These are phyloP conservation scores for Morella rubra DNA, from an alignment of 306 rosid genomes.

Conservation along the genomic window DNA sequence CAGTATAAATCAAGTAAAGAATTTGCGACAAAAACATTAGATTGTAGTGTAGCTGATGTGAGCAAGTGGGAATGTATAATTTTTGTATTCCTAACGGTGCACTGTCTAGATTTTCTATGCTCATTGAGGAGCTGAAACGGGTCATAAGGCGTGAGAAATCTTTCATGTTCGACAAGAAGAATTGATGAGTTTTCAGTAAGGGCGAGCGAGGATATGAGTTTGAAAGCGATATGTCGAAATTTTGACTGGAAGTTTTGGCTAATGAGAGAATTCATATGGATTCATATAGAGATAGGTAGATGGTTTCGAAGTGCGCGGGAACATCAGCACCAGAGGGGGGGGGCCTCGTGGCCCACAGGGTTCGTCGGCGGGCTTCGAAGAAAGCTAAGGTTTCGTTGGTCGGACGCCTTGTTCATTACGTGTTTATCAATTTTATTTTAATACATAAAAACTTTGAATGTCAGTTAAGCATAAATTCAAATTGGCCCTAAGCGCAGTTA, in stretches of 20 bases:
- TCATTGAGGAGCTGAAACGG: conserved; percentile 40
- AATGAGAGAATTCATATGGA: conserved; percentile 32
- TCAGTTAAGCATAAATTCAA: no score
- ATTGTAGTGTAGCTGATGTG: conserved; percentile 35
- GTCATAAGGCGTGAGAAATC: conserved; percentile 22
- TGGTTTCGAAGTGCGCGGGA: neutral
- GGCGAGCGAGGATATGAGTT: conserved; percentile 46
- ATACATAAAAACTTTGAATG: no score
- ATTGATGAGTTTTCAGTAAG: conserved; percentile 11
- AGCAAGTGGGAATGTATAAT: conserved; percentile 51
- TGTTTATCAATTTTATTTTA: no score
- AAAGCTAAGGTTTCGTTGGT: no score
- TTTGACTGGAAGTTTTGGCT: conserved; percentile 16
- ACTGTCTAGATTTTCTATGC: conserved; percentile 31
- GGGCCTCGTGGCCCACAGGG: no score
- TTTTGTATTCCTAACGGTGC: conserved; percentile 30
- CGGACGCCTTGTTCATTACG: no score
- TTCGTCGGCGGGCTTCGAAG: no score
- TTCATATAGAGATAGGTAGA: neutral
- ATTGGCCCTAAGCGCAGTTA: no score
- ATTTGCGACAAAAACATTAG: conserved; percentile 41
- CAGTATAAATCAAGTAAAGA: conserved; percentile 41
- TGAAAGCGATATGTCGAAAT: conserved; percentile 27
- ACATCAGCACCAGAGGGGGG: neutral
- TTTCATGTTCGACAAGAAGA: conserved; percentile 10